phyloP scores from a whole-genome alignment of 2,329 filamentous ascomycete genomes.

The Chaetomiaceae sp. region DNA sequence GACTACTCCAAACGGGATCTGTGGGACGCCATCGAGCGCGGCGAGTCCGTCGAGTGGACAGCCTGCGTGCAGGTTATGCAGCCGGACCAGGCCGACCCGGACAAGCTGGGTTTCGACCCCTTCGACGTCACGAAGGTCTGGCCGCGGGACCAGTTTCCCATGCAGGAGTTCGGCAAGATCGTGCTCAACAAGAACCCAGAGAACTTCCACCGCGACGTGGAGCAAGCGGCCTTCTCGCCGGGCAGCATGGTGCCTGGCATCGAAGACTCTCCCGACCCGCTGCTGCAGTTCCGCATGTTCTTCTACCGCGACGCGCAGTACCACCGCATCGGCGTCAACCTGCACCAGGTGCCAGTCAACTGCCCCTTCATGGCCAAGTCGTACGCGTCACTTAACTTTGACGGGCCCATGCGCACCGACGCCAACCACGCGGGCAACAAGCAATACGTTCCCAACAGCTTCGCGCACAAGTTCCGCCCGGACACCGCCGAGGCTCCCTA shows the following conservation, averaged over 20 bases:
- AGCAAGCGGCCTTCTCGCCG: slow-evolving; percentile 46
- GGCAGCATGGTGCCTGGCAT: slow-evolving; percentile 46
- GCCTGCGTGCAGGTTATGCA: slow-evolving; percentile 51
- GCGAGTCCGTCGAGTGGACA: slow-evolving; percentile 49
- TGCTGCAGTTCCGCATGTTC: slow-evolving; percentile 45
- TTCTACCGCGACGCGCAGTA: slow-evolving; percentile 46
- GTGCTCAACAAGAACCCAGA: slow-evolving; percentile 49
- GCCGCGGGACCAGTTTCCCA: slow-evolving; percentile 42
- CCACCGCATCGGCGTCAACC: slow-evolving; percentile 46
- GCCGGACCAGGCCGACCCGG: slow-evolving; percentile 46
- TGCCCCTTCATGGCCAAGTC: slow-evolving; percentile 24
- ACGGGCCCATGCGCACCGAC: slow-evolving; percentile 16
- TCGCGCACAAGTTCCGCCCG: slow-evolving; percentile 44
- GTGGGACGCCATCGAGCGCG: slow-evolving; percentile 46
- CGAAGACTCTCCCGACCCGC: slow-evolving; percentile 40
- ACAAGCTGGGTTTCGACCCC: slow-evolving; percentile 45
- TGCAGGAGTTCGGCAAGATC: slow-evolving; percentile 43
- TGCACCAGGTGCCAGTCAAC: slow-evolving; percentile 42
- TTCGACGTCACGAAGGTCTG: slow-evolving; percentile 51
- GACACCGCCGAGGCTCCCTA: slow-evolving; percentile 46
- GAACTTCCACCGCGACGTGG: slow-evolving; percentile 45
- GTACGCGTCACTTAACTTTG: slow-evolving; percentile 16
- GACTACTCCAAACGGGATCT: slow-evolving; percentile 50
- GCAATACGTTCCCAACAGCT: slow-evolving; percentile 47
- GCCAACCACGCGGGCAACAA: slow-evolving; percentile 37